A percentile compares a stretch with the other conserved stretches of the same genome.
phyloP scores from a whole-genome alignment of 2,329 filamentous ascomycete genomes.

The Penicillium sp. region DNA sequence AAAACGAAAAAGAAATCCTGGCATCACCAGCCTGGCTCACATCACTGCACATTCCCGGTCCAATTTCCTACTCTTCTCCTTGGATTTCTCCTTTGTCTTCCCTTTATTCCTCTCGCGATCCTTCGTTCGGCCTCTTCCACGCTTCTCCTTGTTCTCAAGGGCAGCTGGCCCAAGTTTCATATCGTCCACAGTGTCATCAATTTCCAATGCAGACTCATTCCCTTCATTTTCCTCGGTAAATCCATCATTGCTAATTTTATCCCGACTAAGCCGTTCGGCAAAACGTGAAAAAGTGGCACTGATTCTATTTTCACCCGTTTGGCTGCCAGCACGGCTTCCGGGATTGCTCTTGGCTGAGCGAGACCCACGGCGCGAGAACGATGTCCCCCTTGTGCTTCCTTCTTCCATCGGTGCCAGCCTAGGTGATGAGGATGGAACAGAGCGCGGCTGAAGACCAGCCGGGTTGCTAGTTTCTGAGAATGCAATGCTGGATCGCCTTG shows the following conservation, averaged over 20 bases:
- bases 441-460: conserved; percentile 20
- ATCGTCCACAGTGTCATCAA: conserved; percentile 18
- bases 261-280: conserved; percentile 32
- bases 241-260: conserved; percentile 32
- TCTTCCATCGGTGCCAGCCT: conserved; percentile 30
- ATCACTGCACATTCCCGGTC: conserved; percentile 48
- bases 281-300: conserved; percentile 40
- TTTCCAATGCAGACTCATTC: conserved; percentile 27
- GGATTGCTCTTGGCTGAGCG: conserved; percentile 34
- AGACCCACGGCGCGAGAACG: conserved; percentile 33
- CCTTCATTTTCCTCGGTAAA: conserved; percentile 25
- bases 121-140: conserved; percentile 22
- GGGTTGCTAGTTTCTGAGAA: conserved; percentile 27
- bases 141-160: conserved; percentile 28
- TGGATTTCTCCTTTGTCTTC: conserved; percentile 35
- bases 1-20: conserved; percentile 1
- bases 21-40: conserved; percentile 23
- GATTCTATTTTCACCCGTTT: conserved; percentile 38
- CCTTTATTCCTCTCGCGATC: conserved; percentile 26
- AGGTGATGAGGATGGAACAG: conserved; percentile 28
- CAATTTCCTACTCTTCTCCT: conserved; percentile 38
- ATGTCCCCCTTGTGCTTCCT: conserved; percentile 19
- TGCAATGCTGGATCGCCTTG: conserved; percentile 30
- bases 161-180: conserved; percentile 16
- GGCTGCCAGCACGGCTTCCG: conserved; percentile 38